Base-by-base conservation (phyloP, 2,329 filamentous ascomycete genomes). In the Fusarium sp. region DNA sequence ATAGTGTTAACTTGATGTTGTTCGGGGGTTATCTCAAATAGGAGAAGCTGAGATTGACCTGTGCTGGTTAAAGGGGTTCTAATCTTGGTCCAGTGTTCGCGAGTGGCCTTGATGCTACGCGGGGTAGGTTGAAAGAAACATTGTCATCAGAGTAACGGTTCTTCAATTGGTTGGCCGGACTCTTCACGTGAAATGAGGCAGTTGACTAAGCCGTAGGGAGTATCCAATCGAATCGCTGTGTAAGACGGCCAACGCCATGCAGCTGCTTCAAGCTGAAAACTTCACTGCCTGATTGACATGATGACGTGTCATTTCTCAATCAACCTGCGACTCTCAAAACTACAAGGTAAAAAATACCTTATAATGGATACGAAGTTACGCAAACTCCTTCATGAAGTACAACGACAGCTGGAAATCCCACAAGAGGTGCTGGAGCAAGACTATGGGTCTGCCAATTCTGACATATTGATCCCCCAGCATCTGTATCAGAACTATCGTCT, bases 311-410 rank as follows among this genome's bases (percentile, higher is more conserved):
- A n/a, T 1, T n/a, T 15, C 14, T 4, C 0, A 22, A 3, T 9
- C 4, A n/a, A 30, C 10, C 14, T 6, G 1, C 7, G 2, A 1
- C 20, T 12, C 4, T 12, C 7, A 1, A 12, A 30, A 6, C 4
- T 8, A 1, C 4, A 16, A 47, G 14, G 0, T 4, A 2, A 3
- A 0, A 0, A 4, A 30, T 9, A 4, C 3, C 26, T n/a, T 0
- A 6, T 0, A 16, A 47, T 47, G 20, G 20, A 47, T n/a, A 2
- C 3, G 9, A 30, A 47, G 9, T 9, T 47, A 0, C 28, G 20
- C 20, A 30, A 20, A 30, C 28, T 47, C 0, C 12, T 9, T 3
- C 5, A 30, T 13, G 44, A 47, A 3, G 20, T 47, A 0, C 14
- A 30, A 9, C 1, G 28, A 9, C 44, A 47, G 1, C 44, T 47